Evolutionary conservation across 2,329 filamentous ascomycete genomes (phyloP), one percentile per base, ranked within the genome.

Genomic region (Colletotrichum kahawae): DNA sequence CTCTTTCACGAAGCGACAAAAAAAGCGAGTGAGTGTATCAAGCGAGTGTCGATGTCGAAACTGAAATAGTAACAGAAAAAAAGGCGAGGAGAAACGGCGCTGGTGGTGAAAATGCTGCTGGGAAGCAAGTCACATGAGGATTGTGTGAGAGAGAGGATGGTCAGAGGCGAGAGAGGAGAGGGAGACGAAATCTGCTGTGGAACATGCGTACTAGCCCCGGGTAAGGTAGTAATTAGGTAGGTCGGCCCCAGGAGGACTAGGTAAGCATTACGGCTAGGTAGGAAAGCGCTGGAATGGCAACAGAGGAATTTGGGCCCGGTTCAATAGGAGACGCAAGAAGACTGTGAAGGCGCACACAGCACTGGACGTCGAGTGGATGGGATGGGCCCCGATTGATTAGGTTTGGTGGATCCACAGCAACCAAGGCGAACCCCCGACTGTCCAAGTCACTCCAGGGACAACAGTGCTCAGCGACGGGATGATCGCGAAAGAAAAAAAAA

Each of bases 41-140:
- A 77, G 69, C 74, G 74, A 71, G 57, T 60, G 73, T 76, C 69
- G 48, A 59, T 14, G 34, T 51, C 27, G n/a, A 51, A 63, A 56
- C 68, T 60, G 51, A 51, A 27, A 29, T 27, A 60, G 33, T 38
- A 64, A 27, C 65, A 59, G 57, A 51, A 38, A 51, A 51, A 24
- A 27, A n/a, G 33, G 67, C 31, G 57, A 51, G 63, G 21, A 33
- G 18, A 67, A 69, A 62, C n/a, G 60, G 59, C 59, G 38, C 66
- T 68, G 63, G 16, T 31, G 51, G 56, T 69, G 64, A 64, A 62
- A 36, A 24, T 74, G 67, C 70, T 67, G 65, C 57, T 64, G 70
- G 79, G 78, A 79, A 76, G 78, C 72, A 75, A 75, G 38, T 73
- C 72, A 65, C 57, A 64, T 70, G 27, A 65, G 57, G 27, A 57